phyloP scores from a whole-genome alignment of 768 basidiomycete species.

The Gymnopilus junonius region DNA sequence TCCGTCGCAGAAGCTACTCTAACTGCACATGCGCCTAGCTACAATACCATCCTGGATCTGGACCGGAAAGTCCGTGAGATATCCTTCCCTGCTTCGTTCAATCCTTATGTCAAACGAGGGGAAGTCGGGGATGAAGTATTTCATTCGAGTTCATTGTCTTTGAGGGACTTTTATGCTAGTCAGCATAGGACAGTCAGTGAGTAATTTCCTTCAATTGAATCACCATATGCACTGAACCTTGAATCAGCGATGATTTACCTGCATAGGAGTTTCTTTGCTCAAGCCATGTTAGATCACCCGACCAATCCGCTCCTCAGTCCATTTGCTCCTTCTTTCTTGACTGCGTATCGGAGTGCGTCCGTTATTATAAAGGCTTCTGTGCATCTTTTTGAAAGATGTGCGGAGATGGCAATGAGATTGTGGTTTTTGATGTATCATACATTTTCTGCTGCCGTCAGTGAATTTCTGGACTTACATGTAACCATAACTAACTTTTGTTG shows the following conservation, averaged over 20 bases:
- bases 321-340: slow-evolving; percentile 59
- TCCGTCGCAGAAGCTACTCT: slow-evolving; percentile 52
- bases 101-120: slow-evolving; percentile 45
- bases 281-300: slow-evolving; percentile 58
- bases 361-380: slow-evolving; percentile 53
- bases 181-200: slow-evolving; percentile 63
- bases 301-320: slow-evolving; percentile 57
- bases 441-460: slow-evolving; percentile 51
- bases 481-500: background rate
- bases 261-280: slow-evolving; percentile 61
- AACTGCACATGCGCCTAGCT: slow-evolving; percentile 50
- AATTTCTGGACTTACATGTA: background rate
- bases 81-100: slow-evolving; percentile 48
- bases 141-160: slow-evolving; percentile 51
- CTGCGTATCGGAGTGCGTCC: slow-evolving; percentile 55
- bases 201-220: slow-evolving; percentile 23
- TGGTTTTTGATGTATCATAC: slow-evolving; percentile 57
- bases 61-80: slow-evolving; percentile 54
- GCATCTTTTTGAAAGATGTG: slow-evolving; percentile 52
- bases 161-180: slow-evolving; percentile 59
- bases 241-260: slow-evolving; percentile 54
- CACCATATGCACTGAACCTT: background rate
- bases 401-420: slow-evolving; percentile 49
- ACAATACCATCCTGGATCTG: slow-evolving; percentile 51
- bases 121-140: slow-evolving; percentile 53